Evolutionary conservation across 2,329 filamentous ascomycete species (phyloP), one percentile per base, ranked within the genome.

Genomic region (Fusarium verrucosum): DNA sequence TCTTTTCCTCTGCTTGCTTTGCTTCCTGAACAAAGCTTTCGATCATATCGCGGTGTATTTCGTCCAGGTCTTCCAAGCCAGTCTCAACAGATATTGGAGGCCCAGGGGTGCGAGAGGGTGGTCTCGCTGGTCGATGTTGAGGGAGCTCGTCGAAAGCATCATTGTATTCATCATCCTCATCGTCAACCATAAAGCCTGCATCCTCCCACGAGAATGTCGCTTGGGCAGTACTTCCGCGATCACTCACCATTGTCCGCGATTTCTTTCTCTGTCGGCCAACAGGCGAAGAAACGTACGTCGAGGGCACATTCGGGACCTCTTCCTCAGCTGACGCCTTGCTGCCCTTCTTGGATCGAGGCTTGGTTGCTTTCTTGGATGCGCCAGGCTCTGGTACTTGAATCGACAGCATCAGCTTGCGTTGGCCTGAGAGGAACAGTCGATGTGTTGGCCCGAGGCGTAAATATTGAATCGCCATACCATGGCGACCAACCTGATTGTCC

Each of bases 391-490:
- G 69, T 2, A 81, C 75, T 62, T 79, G 76, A n/a, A 80, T 74
- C 7, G 76, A 75, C 32, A 82, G 66, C 74, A 80, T 77, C 23
- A 87, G 76, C 70, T 79, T 81, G 19, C 77, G 80, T 54, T 76
- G 76, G 4, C 81, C 79, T 1, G 63, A 69, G 16, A 85, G 67
- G 58, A 85, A 87, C 8, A 73, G 62, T 11, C 71, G 62, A 5
- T 82, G 80, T 14, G 72, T 72, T 17, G 72, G 73, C 19, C 82
- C 83, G 23, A 82, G 68, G 57, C 81, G 78, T 43, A 93, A 82
- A 73, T 97, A 97, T 66, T 91, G 87, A 50, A 87, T 85, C 2
- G 92, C 85, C 73, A 96, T 94, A 6, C 86, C 86, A 54, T 78
- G 73, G n/a, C 70, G 74, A 26, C 74, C 75, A 35, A 78, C 76